Conservation (phyloP, 2,329 filamentous ascomycete species). For the Fusarium fujikuroi region DNA sequence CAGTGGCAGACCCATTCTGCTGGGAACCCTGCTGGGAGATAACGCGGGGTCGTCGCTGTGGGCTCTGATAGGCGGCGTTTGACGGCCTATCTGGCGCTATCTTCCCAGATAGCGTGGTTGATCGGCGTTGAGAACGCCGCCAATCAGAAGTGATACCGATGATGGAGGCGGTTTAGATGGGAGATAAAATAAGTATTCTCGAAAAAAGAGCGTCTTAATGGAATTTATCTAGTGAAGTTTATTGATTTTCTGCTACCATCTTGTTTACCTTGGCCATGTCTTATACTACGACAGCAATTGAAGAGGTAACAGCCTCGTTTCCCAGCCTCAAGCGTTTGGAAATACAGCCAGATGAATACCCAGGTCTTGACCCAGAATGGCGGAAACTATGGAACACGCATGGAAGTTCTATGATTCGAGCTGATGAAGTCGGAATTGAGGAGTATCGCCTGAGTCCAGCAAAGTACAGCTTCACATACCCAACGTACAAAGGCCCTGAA, state of each 20-base stretch:
- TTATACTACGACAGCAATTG: background rate
- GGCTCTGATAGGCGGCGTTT: background rate
- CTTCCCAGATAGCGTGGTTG: background rate
- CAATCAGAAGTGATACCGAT: background rate
- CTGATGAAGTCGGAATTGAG: background rate
- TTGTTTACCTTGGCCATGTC: background rate
- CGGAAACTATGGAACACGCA: background rate
- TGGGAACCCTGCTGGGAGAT: background rate
- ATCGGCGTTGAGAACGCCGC: conserved; percentile 7
- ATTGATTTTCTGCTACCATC: rapidly evolving
- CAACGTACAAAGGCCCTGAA: background rate
- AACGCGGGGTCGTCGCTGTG: background rate
- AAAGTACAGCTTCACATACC: conserved; percentile 4
- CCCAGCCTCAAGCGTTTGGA: background rate
- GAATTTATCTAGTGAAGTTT: background rate
- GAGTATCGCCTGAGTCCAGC: background rate
- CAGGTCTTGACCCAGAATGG: background rate
- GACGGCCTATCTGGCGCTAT: conserved; percentile 8
- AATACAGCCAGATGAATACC: background rate
- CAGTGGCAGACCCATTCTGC: background rate
- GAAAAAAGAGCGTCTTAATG: background rate
- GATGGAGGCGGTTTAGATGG: background rate
- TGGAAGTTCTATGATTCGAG: background rate
- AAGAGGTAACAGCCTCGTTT: background rate
- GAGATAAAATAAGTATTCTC: background rate